Base-by-base conservation (phyloP, 148 eudicot genomes). In the Linanthus parryae region DNA sequence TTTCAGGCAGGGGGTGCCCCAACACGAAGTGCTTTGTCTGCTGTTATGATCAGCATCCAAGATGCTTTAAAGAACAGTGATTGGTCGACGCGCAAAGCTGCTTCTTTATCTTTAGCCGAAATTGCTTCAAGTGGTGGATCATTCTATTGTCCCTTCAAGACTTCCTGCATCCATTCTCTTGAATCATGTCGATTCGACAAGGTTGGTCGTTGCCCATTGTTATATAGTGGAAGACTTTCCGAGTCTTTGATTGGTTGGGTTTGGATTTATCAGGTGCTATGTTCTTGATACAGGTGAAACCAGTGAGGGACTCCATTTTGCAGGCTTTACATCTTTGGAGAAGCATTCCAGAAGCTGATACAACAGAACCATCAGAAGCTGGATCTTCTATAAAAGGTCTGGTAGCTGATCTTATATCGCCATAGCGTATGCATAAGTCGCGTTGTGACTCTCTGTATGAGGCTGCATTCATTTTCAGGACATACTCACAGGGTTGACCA, bases 181-280 rank as follows among this genome's bases (percentile, higher is more conserved):
- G 97, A 88, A 64, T 72, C 86, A 42, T 82, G 97, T 66, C 97
- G 94, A 14, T 88, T 84, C 51, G 97, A 88, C 64, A 88, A 84
- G 97, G 97, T 82, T 29, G 34, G 62, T 44, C n/a, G n/a, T n/a
- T n/a, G n/a, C n/a, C n/a, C n/a, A n/a, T n/a, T n/a, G n/a, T n/a
- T n/a, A n/a, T n/a, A n/a, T n/a, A n/a, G n/a, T n/a, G n/a, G n/a
- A n/a, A n/a, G n/a, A n/a, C n/a, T n/a, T n/a, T n/a, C n/a, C n/a
- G n/a, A n/a, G n/a, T n/a, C n/a, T n/a, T n/a, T n/a, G 18, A 50
- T 52, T 50, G 30, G 49, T 44, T 52, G 31, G 57, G 22, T 24
- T 61, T 68, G 47, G 73, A 58, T 18, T 41, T 21, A 38, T 64
- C 15, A 33, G 46, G 18, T 59, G 30, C 28, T 45, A 48, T 54